Conservation (phyloP, 768 basidiomycete genomes). For the Amanita exitialis region DNA sequence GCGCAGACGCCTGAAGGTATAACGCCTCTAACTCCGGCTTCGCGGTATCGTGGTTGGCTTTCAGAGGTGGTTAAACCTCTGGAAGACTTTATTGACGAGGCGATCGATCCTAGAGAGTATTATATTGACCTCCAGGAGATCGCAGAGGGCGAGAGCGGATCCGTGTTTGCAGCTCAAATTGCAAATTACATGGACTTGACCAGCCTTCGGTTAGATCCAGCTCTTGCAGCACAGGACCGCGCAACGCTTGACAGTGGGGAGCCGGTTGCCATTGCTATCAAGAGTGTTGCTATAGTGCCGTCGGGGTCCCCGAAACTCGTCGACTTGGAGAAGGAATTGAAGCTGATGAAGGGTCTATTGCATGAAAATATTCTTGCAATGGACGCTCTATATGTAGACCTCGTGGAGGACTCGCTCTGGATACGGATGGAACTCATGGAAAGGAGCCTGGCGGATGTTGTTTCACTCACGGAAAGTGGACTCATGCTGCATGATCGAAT, state of each 20-base stretch:
- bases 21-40: constrained; percentile 33
- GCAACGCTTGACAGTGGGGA: constrained; percentile 23
- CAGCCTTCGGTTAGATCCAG: constrained; percentile 29
- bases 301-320: constrained; percentile 50
- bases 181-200: constrained; percentile 16
- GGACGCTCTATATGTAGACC: constrained; percentile 63
- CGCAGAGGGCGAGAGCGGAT: constrained; percentile 77
- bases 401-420: constrained; percentile 64
- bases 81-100: constrained; percentile 53
- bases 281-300: constrained; percentile 54
- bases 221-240: constrained; percentile 26
- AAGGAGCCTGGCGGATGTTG: constrained; percentile 74
- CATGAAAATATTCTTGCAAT: constrained; percentile 58
- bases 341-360: constrained; percentile 42
- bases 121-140: constrained; percentile 69
- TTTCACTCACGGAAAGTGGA: constrained; percentile 52
- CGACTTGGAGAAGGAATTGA: constrained; percentile 54
- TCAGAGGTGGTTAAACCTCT: constrained; percentile 48
- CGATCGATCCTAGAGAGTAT: constrained; percentile 48
- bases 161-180: constrained; percentile 43
- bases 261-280: constrained; percentile 60
- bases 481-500: constrained; percentile 57
- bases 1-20: constrained; percentile 17
- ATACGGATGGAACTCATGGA: constrained; percentile 90
- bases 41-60: constrained; percentile 54